Conservation (phyloP, 2,329 filamentous ascomycete species). For the Colletotrichum shisoi region DNA sequence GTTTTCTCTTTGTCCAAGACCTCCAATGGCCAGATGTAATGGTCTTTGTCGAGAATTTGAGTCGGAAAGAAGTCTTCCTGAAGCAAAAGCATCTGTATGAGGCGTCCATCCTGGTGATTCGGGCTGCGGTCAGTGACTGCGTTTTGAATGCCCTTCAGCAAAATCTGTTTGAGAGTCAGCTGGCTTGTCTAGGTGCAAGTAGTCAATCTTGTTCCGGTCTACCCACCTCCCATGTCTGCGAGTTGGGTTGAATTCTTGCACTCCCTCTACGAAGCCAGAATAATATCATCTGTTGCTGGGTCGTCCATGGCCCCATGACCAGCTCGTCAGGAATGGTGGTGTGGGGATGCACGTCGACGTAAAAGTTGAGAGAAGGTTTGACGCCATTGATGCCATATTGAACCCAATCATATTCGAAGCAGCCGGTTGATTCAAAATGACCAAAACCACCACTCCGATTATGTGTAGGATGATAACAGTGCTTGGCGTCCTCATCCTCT, state of each 20-base stretch:
- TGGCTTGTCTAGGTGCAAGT: conserved; percentile 25
- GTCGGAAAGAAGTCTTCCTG: not conserved
- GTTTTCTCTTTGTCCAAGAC: no score
- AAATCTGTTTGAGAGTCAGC: no score
- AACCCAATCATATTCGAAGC: no score
- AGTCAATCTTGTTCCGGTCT: no score
- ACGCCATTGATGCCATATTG: no score
- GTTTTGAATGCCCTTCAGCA: not conserved
- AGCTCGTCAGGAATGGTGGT: conserved; percentile 49
- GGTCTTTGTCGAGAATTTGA: no score
- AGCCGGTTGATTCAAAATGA: no score
- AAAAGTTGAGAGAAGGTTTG: no score
- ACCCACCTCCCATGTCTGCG: no score
- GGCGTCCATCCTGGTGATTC: not conserved
- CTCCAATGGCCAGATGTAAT: no score
- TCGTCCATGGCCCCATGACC: conserved; percentile 53
- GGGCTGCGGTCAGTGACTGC: not conserved
- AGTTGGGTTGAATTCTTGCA: conserved; percentile 37
- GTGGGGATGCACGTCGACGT: no score
- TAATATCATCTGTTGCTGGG: conserved; percentile 51
- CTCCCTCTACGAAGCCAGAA: conserved; percentile 57
- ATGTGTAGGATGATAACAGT: conserved; percentile 43
- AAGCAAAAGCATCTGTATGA: not conserved
- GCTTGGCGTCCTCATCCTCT: conserved; percentile 31
- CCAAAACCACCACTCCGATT: no score